Percentiles rank a stretch among this genome's conserved stretches.
These are phyloP conservation scores for Hamamelis virginiana DNA, from an alignment of 164 flowering plant genomes.

Conservation along the genomic window DNA sequence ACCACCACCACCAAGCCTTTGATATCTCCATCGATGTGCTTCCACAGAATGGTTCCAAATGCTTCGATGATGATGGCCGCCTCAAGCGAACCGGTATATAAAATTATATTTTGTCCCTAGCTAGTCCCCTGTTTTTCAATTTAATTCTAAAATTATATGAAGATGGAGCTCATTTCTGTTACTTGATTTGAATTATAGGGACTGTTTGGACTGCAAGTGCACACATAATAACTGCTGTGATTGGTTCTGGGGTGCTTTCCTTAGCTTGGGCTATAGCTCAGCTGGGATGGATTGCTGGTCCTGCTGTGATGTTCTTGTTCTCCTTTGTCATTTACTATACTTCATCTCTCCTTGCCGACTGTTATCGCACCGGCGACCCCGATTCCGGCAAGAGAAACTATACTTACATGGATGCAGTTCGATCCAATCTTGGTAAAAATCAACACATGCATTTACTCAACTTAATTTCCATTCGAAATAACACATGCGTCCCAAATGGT, in stretches of 20 bases:
- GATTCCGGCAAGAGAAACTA: constrained; percentile 54
- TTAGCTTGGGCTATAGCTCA: constrained; percentile 67
- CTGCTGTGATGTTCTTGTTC: constrained; percentile 50
- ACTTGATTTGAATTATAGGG: constrained; percentile 26
- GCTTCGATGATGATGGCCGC: constrained; percentile 52
- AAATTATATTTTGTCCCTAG: no score
- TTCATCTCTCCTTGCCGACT: constrained; percentile 47
- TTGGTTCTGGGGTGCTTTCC: constrained; percentile 66
- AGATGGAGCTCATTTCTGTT: no score
- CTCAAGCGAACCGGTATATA: constrained; percentile 42
- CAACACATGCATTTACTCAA: no score
- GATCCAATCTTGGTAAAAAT: constrained; percentile 48
- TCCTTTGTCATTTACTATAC: constrained; percentile 50
- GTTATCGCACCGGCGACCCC: constrained; percentile 56
- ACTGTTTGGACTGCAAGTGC: constrained; percentile 61
- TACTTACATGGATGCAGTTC: constrained; percentile 61
- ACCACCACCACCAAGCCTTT: constrained; percentile 26
- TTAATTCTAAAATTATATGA: no score
- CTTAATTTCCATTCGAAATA: background rate
- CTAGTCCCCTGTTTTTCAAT: background rate
- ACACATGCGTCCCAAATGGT: no score
- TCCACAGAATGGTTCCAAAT: constrained; percentile 27
- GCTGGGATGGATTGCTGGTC: constrained; percentile 72
- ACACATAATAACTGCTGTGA: constrained; percentile 66
- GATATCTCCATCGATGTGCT: constrained; percentile 25